Conservation (phyloP, 1,284 basidiomycete species). For the Moesziomyces parantarcticus region DNA sequence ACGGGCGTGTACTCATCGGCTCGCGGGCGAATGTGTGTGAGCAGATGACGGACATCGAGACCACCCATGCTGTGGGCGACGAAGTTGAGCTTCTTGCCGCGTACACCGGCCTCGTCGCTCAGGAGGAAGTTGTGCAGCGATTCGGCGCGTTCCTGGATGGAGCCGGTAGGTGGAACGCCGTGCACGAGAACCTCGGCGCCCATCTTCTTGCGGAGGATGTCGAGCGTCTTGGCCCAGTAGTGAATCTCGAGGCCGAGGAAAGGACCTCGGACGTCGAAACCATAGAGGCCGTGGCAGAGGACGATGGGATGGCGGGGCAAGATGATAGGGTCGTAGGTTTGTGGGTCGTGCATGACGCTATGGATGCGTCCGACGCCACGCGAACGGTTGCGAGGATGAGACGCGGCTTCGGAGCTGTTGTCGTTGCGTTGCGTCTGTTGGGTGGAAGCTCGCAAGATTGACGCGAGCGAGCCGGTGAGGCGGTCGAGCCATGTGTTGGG, state of each 20-base stretch:
- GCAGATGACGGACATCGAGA: constrained; percentile 76
- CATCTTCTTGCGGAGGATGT: constrained; percentile 82
- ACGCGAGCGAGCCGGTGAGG: constrained; percentile 20
- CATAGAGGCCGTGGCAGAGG: constrained; percentile 88
- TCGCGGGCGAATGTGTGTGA: constrained; percentile 81
- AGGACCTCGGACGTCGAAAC: constrained; percentile 87
- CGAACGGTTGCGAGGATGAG: constrained; percentile 8
- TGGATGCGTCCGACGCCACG: constrained; percentile 41
- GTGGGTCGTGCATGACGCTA: constrained; percentile 54
- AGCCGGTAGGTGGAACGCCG: constrained; percentile 92
- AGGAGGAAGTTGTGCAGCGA: constrained; percentile 79
- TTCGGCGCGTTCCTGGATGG: constrained; percentile 84
- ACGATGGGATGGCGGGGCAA: constrained; percentile 89
- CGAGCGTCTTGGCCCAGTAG: constrained; percentile 92
- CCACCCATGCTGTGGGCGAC: constrained; percentile 91
- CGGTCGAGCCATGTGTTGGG: constrained; percentile 40
- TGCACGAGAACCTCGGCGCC: constrained; percentile 96
- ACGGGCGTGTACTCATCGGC: constrained; percentile 81
- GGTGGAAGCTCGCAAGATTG: constrained; percentile 27
- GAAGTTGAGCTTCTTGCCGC: constrained; percentile 84
- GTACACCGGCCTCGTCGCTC: constrained; percentile 73
- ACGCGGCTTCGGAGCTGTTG: constrained; percentile 6
- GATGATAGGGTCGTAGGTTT: constrained; percentile 72
- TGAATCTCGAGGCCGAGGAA: constrained; percentile 79
- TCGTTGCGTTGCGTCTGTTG: constrained; percentile 20